phyloP scores from a whole-genome alignment of 352 stramenopile species.

The Phytophthora megakarya region DNA sequence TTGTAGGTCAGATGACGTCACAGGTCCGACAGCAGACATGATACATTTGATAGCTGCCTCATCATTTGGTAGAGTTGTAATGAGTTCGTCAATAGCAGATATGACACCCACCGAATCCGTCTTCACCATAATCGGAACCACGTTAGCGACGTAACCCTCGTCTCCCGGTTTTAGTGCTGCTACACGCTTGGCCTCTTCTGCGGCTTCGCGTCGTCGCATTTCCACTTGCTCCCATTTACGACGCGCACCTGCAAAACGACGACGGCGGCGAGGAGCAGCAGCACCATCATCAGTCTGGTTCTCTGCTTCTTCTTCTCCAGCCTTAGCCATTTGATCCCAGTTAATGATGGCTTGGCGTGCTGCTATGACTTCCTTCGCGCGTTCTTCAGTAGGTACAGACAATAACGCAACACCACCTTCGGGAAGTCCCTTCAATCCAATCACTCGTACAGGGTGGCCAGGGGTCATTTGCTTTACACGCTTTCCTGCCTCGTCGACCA shows the following conservation, averaged over 20 bases:
- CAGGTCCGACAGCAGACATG: slow-evolving; percentile 75
- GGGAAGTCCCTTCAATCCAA: slow-evolving; percentile 86
- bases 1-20: slow-evolving; percentile 84
- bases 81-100: slow-evolving; percentile 91
- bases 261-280: slow-evolving; percentile 34
- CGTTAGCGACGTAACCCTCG: slow-evolving; percentile 88
- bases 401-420: slow-evolving; percentile 81
- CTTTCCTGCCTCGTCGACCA: slow-evolving; percentile 75
- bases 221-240: slow-evolving; percentile 76
- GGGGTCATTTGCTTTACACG: slow-evolving; percentile 90
- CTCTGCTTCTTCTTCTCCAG: slow-evolving; percentile 57
- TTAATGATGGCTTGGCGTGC: slow-evolving; percentile 74
- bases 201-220: slow-evolving; percentile 64
- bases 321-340: slow-evolving; percentile 75
- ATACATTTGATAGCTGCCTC: slow-evolving; percentile 86
- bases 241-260: slow-evolving; percentile 55
- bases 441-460: slow-evolving; percentile 90
- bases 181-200: slow-evolving; percentile 71
- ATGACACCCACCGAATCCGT: slow-evolving; percentile 98
- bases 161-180: slow-evolving; percentile 72
- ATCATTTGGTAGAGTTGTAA: slow-evolving; percentile 69
- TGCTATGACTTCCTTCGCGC: slow-evolving; percentile 78
- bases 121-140: slow-evolving; percentile 98
- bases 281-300: slow-evolving; percentile 28
- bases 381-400: slow-evolving; percentile 72